Conservation (phyloP, 306 rosid genomes). For the Lathyrus aphaca region DNA sequence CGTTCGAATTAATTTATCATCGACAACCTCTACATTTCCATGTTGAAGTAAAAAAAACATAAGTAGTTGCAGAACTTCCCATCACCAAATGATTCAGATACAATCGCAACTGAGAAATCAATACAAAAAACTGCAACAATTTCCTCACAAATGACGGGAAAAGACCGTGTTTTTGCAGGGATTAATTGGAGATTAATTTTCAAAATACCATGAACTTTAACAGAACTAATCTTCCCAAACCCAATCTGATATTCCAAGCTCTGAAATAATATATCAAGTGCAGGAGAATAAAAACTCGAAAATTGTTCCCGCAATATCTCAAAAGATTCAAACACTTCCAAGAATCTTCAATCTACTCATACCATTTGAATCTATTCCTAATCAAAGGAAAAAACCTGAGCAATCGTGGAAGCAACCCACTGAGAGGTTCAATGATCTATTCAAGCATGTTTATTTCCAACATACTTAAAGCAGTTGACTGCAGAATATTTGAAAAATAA, state of each 20-base stretch:
- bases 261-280: slow-evolving; percentile 74
- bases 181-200: too few relatives aligned
- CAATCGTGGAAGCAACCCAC: slow-evolving; percentile 66
- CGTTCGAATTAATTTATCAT: too few relatives aligned
- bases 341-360: slow-evolving; percentile 81
- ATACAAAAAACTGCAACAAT: too few relatives aligned
- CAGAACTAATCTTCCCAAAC: slow-evolving; percentile 59
- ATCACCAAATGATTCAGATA: too few relatives aligned
- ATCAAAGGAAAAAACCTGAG: slow-evolving; percentile 76
- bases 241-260: slow-evolving; percentile 61
- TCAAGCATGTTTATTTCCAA: slow-evolving; percentile 82
- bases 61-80: too few relatives aligned
- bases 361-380: slow-evolving; percentile 89
- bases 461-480: slow-evolving; percentile 87
- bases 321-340: slow-evolving; percentile 91
- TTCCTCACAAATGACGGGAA: too few relatives aligned
- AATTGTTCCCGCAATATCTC: slow-evolving; percentile 78
- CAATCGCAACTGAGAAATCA: too few relatives aligned
- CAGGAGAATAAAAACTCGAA: slow-evolving; percentile 69
- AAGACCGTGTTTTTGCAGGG: too few relatives aligned
- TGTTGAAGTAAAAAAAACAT: too few relatives aligned
- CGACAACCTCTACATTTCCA: too few relatives aligned
- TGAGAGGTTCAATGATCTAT: slow-evolving; percentile 78
- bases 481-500: slow-evolving; percentile 80
- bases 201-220: slow-evolving; percentile 70